A percentile compares a stretch with the other conserved stretches of the same genome.
These are phyloP conservation scores for Inonotus obliquus DNA, from an alignment of 1,284 basidiomycete species.

Conservation along the genomic window DNA sequence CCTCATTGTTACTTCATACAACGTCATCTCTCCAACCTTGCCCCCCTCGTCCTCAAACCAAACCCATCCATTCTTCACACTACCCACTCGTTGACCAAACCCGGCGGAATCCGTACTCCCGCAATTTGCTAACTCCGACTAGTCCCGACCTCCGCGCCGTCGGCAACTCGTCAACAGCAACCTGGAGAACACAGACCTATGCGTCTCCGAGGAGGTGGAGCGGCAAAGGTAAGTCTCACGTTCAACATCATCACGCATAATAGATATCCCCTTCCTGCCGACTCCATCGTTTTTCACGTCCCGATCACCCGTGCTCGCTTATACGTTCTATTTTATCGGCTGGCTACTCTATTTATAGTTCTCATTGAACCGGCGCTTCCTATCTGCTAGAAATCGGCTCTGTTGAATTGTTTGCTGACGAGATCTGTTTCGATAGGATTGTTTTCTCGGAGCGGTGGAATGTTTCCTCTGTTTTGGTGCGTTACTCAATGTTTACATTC, in stretches of 20 bases:
- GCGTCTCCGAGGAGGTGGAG: slow-evolving; percentile 58
- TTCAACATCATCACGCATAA: not conserved
- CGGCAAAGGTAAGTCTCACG: slow-evolving; percentile 40
- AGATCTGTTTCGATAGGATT: slow-evolving; percentile 39
- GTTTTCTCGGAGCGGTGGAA: slow-evolving; percentile 51
- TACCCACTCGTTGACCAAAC: not conserved
- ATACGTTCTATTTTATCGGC: not conserved
- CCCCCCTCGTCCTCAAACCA: not conserved
- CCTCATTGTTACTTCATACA: not conserved
- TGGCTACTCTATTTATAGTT: slow-evolving; percentile 1
- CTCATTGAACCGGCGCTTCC: slow-evolving; percentile 14
- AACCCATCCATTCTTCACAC: not conserved
- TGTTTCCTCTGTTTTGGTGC: slow-evolving; percentile 64
- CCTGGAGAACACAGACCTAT: slow-evolving; percentile 37
- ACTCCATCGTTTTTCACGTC: not conserved
- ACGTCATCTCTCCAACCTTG: not conserved
- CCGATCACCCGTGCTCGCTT: not conserved
- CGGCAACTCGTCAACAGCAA: slow-evolving; percentile 29
- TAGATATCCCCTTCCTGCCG: not conserved
- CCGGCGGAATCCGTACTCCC: not conserved
- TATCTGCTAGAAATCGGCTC: not conserved
- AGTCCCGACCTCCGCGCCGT: slow-evolving; percentile 36
- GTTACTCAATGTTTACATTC: slow-evolving; percentile 22
- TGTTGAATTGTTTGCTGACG: not conserved
- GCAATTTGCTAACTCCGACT: slow-evolving; percentile 24